Conservation (phyloP, 306 rosid species). For the Sicyos baderoa region DNA sequence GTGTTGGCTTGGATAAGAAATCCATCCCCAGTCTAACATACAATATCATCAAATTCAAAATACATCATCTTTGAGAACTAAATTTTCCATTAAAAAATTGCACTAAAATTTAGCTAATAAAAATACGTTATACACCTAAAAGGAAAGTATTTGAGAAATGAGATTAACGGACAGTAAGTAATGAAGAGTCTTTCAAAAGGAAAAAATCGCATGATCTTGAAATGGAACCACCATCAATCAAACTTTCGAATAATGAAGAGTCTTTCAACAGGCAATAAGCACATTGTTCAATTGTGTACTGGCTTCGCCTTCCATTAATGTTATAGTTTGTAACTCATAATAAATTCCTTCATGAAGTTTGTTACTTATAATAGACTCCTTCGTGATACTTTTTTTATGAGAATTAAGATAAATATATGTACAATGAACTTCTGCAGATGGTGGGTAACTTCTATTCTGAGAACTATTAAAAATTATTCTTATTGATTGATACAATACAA, state of each 20-base stretch:
- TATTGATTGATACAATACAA: no score
- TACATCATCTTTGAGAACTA: neutral
- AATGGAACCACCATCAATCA: neutral
- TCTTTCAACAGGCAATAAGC: conserved; percentile 1
- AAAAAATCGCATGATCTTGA: neutral
- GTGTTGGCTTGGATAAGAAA: conserved; percentile 91
- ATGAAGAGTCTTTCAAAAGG: conserved; percentile 1
- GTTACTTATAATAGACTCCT: neutral
- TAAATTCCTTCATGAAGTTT: neutral
- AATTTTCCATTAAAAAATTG: neutral
- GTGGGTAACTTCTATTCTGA: no score
- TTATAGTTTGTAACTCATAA: neutral
- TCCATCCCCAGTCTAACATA: conserved; percentile 44
- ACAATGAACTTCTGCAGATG: neutral
- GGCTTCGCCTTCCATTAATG: neutral
- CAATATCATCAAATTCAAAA: conserved; percentile 5
- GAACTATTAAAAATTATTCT: no score
- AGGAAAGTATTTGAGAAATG: neutral
- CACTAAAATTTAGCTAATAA: neutral
- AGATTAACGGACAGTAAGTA: neutral
- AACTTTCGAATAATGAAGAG: neutral
- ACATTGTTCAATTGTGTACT: neutral
- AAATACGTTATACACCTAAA: neutral
- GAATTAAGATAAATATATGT: neutral
- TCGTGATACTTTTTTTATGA: neutral